Evolutionary conservation across 2,329 filamentous ascomycete genomes (phyloP), one percentile per base, ranked within the genome.

Genomic region (Trematosphaeria pertusa): DNA sequence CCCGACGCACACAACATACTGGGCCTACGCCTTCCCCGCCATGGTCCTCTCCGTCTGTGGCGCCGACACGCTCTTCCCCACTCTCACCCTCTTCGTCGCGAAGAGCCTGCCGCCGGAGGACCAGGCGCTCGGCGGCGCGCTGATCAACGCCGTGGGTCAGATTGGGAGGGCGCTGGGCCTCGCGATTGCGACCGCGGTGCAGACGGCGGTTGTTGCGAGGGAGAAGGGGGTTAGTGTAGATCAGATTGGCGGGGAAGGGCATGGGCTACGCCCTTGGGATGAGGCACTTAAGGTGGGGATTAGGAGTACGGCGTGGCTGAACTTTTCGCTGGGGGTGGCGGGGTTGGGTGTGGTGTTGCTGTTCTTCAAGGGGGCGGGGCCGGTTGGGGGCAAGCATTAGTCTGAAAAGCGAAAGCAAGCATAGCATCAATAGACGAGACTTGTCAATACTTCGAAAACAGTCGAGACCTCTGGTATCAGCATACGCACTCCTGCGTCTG

Each of bases 1-100:
- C 32, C 77, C 83, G 0, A 75, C 79, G 0, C 66, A 73, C 2
- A 86, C 83, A 0, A 82, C 76, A 0, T 89, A 89, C 70, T 89
- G 86, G 64, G 86, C 87, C 2, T 87, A 81, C 54, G 85, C 82
- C 0, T 75, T 90, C 15, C 81, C 81, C 2, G 85, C 86, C 7
- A 88, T 89, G 82, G 68, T 85, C 0, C 71, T 89, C 3, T 78
- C 80, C 5, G 85, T 87, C 7, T 74, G 87, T 26, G 86, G 87
- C 22, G 83, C 85, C 3, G 86, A 89, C 61, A 86, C 83, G 0
- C 76, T 85, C 0, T 88, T 83, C 76, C 86, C 86, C 0, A 81
- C 81, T 4, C 72, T 89, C 14, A 85, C 83, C 0, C 76, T 89
- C 0, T 88, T 87, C 62, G 86, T 82, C 0, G 86, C 85, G 0